Evolutionary conservation across 1,284 basidiomycete genomes (phyloP).

Genomic region (Thecaphora thlaspeos): DNA sequence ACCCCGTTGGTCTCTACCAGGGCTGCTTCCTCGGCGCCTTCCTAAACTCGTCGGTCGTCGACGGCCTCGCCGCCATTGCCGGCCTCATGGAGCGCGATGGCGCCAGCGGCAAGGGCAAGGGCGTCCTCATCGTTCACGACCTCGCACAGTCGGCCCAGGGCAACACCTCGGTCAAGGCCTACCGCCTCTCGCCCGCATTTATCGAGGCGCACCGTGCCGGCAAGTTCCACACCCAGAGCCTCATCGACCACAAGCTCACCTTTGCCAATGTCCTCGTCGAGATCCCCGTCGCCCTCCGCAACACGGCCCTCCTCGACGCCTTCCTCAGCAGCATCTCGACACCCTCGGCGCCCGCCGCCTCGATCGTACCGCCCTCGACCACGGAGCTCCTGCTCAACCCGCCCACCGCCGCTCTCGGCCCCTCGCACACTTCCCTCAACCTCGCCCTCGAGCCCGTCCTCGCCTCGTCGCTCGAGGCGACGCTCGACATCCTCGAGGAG

Average conservation of each 20-base stretch:
- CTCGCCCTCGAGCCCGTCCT: slow-evolving; percentile 56
- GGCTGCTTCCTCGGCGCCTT: slow-evolving; percentile 72
- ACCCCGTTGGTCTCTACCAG: slow-evolving; percentile 95
- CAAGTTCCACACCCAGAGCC: slow-evolving; percentile 79
- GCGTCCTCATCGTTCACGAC: slow-evolving; percentile 55
- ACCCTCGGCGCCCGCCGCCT: slow-evolving; percentile 55
- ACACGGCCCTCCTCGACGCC: slow-evolving; percentile 78
- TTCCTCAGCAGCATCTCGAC: slow-evolving; percentile 75
- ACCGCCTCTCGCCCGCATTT: slow-evolving; percentile 79
- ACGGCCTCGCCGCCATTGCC: slow-evolving; percentile 63
- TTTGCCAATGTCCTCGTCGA: slow-evolving; percentile 87
- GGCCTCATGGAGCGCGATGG: slow-evolving; percentile 55
- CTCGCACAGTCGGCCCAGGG: slow-evolving; percentile 66
- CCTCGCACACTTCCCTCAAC: slow-evolving; percentile 50
- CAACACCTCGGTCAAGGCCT: slow-evolving; percentile 87
- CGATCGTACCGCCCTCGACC: slow-evolving; percentile 42
- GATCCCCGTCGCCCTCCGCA: slow-evolving; percentile 83
- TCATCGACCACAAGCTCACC: slow-evolving; percentile 81
- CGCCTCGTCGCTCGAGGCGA: slow-evolving; percentile 53
- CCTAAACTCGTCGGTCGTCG: slow-evolving; percentile 77
- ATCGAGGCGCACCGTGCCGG: slow-evolving; percentile 79
- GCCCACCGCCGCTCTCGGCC: slow-evolving; percentile 43
- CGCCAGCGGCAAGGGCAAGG: slow-evolving; percentile 50
- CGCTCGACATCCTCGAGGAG: slow-evolving; percentile 54
- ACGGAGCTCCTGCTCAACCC: slow-evolving; percentile 44